A percentile compares a stretch with the other conserved stretches of the same genome.
Conservation (phyloP, 2,329 filamentous ascomycete genomes). For the Berkeleyomyces rouxiae region DNA sequence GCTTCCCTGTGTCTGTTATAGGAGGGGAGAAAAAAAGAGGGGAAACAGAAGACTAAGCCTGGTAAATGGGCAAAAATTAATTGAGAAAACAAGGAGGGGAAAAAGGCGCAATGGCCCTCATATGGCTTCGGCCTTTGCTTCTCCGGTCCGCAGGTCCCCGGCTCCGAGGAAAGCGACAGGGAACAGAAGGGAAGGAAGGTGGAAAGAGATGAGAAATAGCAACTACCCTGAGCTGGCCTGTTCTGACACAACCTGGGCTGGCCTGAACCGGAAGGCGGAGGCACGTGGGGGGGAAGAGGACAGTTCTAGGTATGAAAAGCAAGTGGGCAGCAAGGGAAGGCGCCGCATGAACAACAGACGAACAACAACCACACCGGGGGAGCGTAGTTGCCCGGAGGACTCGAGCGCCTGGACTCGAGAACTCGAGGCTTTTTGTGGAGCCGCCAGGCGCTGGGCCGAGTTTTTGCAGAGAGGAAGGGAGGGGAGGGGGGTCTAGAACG, state of each 20-base stretch:
- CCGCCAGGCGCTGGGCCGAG: not conserved
- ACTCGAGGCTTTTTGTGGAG: not conserved
- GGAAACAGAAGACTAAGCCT: not conserved
- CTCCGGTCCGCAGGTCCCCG: not conserved
- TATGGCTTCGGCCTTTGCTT: not conserved
- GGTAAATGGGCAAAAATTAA: not conserved
- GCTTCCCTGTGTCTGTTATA: not conserved
- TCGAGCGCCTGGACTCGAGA: not conserved
- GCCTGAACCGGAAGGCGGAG: not conserved
- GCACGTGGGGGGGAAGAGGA: not conserved
- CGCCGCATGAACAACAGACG: not conserved
- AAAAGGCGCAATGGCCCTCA: not conserved
- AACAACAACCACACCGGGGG: not conserved
- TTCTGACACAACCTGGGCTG: not conserved
- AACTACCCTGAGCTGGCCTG: not conserved
- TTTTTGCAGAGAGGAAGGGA: not conserved
- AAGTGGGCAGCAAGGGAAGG: not conserved
- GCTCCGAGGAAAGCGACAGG: not conserved
- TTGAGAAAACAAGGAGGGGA: not conserved
- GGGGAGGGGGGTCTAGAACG: not conserved
- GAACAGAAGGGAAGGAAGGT: not conserved
- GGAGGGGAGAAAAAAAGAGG: not conserved
- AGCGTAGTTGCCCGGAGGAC: not conserved
- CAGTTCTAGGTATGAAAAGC: not conserved
- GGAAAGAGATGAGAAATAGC: not conserved